These are phyloP conservation scores for Quercus rubra DNA, from an alignment of 306 rosid genomes.

Conservation along the genomic window DNA sequence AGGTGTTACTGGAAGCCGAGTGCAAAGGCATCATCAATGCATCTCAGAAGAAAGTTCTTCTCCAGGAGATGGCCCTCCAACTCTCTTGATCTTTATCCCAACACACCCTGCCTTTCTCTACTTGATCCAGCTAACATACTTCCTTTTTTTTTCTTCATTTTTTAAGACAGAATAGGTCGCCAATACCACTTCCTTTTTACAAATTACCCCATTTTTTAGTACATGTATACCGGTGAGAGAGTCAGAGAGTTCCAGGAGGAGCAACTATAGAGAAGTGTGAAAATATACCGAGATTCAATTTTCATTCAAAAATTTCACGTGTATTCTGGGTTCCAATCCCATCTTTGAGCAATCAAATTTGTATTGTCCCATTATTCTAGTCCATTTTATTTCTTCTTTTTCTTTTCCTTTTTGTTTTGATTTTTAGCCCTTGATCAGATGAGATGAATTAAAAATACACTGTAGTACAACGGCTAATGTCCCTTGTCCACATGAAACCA, in stretches of 20 bases:
- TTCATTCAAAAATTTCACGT: no score
- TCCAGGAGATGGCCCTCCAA: conserved; percentile 61
- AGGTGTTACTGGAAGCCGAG: conserved; percentile 70
- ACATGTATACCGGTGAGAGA: neutral
- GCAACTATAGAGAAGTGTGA: no score
- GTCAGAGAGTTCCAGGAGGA: neutral
- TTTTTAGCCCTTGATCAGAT: no score
- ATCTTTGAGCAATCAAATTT: no score
- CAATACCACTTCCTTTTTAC: neutral
- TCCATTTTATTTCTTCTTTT: no score
- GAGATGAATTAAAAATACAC: no score
- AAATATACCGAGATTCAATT: no score
- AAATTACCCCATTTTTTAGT: neutral
- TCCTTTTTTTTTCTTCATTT: neutral
- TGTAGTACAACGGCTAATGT: no score
- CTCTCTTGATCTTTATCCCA: conserved; percentile 38
- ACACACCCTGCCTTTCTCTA: neutral
- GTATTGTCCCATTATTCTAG: no score
- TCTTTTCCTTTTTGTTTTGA: no score
- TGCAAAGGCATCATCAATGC: conserved; percentile 63
- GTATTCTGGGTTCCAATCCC: no score
- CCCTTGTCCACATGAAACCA: no score
- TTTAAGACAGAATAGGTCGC: neutral
- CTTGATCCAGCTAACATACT: neutral
- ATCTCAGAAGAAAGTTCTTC: conserved; percentile 60